Percentiles rank a stretch among this genome's conserved stretches.
phyloP scores from a whole-genome alignment of 2,329 filamentous ascomycete species.

The Hypoxylon sp. region DNA sequence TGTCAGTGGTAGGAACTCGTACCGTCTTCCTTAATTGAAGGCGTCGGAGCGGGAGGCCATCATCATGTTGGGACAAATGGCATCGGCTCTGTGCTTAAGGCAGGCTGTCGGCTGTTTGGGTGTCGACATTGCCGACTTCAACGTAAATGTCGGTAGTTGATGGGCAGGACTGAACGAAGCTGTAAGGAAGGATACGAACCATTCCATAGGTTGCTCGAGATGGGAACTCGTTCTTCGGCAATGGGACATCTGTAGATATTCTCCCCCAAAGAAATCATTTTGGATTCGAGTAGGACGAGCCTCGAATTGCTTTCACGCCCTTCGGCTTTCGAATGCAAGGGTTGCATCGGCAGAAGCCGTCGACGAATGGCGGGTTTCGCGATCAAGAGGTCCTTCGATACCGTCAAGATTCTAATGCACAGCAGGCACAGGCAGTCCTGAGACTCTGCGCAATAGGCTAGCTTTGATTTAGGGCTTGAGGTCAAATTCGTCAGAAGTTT shows the following conservation, averaged over 20 bases:
- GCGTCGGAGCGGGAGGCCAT: too few species aligned
- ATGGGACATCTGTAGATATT: constrained; percentile 49
- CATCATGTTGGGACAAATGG: constrained; percentile 62
- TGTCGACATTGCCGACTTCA: constrained; percentile 67
- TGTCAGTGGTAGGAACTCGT: too few species aligned
- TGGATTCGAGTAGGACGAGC: constrained; percentile 54
- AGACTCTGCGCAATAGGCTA: constrained; percentile 55
- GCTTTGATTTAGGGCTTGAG: constrained; percentile 63
- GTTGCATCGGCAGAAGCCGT: constrained; percentile 49
- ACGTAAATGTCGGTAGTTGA: constrained; percentile 61
- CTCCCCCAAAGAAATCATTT: constrained; percentile 50
- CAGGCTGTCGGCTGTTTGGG: constrained; percentile 65
- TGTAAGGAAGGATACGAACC: background rate
- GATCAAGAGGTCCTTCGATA: constrained; percentile 57
- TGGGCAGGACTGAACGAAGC: background rate
- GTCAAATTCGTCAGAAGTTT: constrained; percentile 62
- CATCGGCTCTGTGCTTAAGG: constrained; percentile 63
- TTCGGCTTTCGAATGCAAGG: constrained; percentile 51
- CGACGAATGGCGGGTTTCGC: constrained; percentile 47
- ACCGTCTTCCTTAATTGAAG: too few species aligned
- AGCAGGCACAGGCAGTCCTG: constrained; percentile 62
- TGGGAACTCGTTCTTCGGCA: constrained; percentile 56
- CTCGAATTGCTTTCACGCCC: constrained; percentile 50
- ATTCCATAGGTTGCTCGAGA: constrained; percentile 54
- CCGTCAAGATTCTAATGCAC: constrained; percentile 60